These are phyloP conservation scores for Nannochloropsis salina DNA, from an alignment of 108 stramenopile species.

Conservation along the genomic window DNA sequence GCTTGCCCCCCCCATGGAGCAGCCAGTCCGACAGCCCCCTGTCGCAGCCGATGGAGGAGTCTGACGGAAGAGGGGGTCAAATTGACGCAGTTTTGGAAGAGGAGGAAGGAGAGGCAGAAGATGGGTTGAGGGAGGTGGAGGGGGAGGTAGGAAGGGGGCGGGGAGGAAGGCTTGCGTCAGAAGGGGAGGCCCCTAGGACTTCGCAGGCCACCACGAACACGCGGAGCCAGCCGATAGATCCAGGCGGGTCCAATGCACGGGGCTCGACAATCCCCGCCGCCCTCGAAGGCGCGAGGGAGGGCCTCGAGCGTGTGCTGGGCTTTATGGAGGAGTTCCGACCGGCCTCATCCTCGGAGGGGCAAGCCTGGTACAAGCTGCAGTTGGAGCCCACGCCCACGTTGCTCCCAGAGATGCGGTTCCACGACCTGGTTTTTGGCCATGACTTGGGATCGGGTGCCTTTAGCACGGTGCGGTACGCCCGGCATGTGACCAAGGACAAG, in stretches of 20 bases:
- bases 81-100: neutral
- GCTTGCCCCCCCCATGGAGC: neutral
- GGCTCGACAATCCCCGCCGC: no score
- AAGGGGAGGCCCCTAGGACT: neutral
- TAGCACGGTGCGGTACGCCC: slow-evolving; percentile 42
- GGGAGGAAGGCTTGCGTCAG: neutral
- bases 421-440: slow-evolving; percentile 92
- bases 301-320: slow-evolving; percentile 3
- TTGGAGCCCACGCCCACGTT: slow-evolving; percentile 57
- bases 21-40: neutral
- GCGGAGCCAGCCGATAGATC: neutral
- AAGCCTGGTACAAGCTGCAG: slow-evolving; percentile 34
- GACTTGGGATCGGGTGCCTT: slow-evolving; percentile 84
- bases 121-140: neutral
- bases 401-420: slow-evolving; percentile 74
- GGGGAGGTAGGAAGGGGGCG: neutral
- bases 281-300: neutral
- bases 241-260: no score
- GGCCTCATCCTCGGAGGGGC: neutral
- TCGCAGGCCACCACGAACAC: neutral
- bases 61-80: neutral
- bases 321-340: slow-evolving; percentile 18
- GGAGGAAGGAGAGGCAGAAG: neutral
- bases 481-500: slow-evolving; percentile 30
- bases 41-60: neutral